Base-by-base conservation (phyloP, 441 rosid genomes). In the Arabidopsis hybrid region DNA sequence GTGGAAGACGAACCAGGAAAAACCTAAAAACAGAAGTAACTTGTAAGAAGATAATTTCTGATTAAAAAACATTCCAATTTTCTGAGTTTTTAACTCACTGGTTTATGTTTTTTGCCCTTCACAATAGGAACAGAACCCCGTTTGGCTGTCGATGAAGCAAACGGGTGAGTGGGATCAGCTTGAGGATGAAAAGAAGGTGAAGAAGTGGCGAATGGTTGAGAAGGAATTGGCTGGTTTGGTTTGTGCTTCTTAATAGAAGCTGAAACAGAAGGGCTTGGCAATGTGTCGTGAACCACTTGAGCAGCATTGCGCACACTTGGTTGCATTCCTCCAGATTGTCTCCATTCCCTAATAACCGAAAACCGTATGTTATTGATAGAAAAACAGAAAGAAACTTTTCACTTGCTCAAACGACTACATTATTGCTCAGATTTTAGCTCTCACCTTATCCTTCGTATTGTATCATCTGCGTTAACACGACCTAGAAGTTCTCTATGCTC, bases 401-500 rank as follows among this genome's bases (percentile, higher is more conserved):
- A 52, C 47, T 21, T 38, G 42, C 58, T 26, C 51, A 73, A 72
- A 17, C 67, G 8, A 14, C 4, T 6, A 45, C 0, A 43, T 59
- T 26, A 56, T 50, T 17, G 50, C 60, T 57, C 66, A 36, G 46
- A 12, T 26, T 59, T 60, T 34, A 65, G 39, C 68, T 16, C 81
- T 69, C 72, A 72, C 93, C 89, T 86, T 84, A 88, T 85, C 75
- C 84, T 84, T 10, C 66, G 70, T 52, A 88, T 85, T 17, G 79
- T 79, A 52, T 88, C 89, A 67, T 88, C 93, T 0, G 83, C 83
- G 59, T 88, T 88, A 38, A 88, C 93, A 76, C 83, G 82, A 29
- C 81, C 81, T 21, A 88, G 74, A 73, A 88, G 89, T 78, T 88
- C 91, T 67, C 93, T 81, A 55, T 88, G 93, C 69, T 88, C 93